These are phyloP conservation scores for Mycena alexandri DNA, from an alignment of 768 basidiomycete genomes.

Conservation along the genomic window DNA sequence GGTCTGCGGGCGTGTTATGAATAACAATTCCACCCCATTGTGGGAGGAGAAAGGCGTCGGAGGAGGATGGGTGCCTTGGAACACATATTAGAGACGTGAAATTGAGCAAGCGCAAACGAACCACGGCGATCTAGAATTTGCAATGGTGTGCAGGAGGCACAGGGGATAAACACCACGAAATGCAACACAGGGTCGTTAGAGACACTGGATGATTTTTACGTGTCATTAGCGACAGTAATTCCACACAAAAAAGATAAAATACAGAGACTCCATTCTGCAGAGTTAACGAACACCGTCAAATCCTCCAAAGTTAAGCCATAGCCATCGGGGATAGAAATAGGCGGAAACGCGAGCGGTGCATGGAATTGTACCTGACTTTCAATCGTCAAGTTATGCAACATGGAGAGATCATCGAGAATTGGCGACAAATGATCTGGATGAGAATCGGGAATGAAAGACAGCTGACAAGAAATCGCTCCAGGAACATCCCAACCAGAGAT, in stretches of 20 bases:
- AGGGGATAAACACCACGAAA: slow-evolving; percentile 91
- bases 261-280: slow-evolving; percentile 97
- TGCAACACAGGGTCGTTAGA: slow-evolving; percentile 96
- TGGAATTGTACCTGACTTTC: slow-evolving; percentile 96
- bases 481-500: slow-evolving; percentile 83
- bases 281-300: slow-evolving; percentile 94
- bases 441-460: not conserved
- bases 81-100: no score
- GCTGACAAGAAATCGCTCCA: slow-evolving; percentile 73
- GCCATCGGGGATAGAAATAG: slow-evolving; percentile 55
- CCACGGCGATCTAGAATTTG: slow-evolving; percentile 70
- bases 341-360: slow-evolving; percentile 88
- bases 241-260: not conserved
- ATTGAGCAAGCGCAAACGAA: not conserved
- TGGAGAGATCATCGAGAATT: slow-evolving; percentile 66
- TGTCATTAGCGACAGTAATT: slow-evolving; percentile 20
- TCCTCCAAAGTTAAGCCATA: slow-evolving; percentile 83
- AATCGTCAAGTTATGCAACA: slow-evolving; percentile 90
- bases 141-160: slow-evolving; percentile 75
- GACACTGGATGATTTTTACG: slow-evolving; percentile 81
- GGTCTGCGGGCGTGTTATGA: slow-evolving; percentile 65
- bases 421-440: slow-evolving; percentile 77
- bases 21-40: slow-evolving; percentile 95
- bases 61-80: slow-evolving; percentile 48
- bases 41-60: slow-evolving; percentile 88